phyloP scores from a whole-genome alignment of 1,284 basidiomycete genomes.

The Papiliotrema fonsecae region DNA sequence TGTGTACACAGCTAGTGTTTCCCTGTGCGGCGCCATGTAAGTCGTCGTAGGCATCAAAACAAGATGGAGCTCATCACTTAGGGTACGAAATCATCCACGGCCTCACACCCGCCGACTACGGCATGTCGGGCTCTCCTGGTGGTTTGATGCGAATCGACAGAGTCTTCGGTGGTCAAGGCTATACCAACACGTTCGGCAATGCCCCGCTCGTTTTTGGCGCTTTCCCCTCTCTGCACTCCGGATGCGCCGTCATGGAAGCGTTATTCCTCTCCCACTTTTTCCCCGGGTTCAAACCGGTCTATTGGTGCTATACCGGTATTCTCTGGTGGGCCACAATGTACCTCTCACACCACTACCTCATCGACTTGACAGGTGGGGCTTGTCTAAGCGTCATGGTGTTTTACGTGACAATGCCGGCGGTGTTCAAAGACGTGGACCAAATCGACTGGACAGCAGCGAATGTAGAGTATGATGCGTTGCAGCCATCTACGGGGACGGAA shows the following conservation, averaged over 20 bases:
- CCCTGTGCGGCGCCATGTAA: slow-evolving; percentile 84
- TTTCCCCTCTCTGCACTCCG: slow-evolving; percentile 90
- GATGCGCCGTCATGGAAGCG: slow-evolving; percentile 84
- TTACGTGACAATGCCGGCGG: slow-evolving; percentile 79
- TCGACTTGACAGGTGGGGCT: slow-evolving; percentile 90
- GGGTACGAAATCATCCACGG: slow-evolving; percentile 99
- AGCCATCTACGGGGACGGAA: neutral
- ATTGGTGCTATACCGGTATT: slow-evolving; percentile 80
- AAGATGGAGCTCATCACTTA: slow-evolving; percentile 17
- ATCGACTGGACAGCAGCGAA: slow-evolving; percentile 42
- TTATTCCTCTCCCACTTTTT: slow-evolving; percentile 95
- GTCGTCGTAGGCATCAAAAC: slow-evolving; percentile 19
- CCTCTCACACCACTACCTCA: slow-evolving; percentile 93
- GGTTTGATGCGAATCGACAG: slow-evolving; percentile 89
- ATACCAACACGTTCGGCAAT: slow-evolving; percentile 75
- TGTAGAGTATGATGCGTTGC: slow-evolving; percentile 40
- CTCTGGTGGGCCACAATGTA: slow-evolving; percentile 99
- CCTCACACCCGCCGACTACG: slow-evolving; percentile 87
- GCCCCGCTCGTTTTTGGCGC: slow-evolving; percentile 95
- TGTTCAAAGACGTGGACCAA: slow-evolving; percentile 61
- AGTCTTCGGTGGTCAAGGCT: slow-evolving; percentile 72
- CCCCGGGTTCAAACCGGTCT: slow-evolving; percentile 60
- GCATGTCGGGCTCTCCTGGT: slow-evolving; percentile 85
- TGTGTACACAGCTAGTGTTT: slow-evolving; percentile 80
- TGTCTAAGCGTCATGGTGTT: slow-evolving; percentile 84